These are phyloP conservation scores for Tetradesmus lagerheimii DNA, from an alignment of 139 green algal species.

Conservation along the genomic window DNA sequence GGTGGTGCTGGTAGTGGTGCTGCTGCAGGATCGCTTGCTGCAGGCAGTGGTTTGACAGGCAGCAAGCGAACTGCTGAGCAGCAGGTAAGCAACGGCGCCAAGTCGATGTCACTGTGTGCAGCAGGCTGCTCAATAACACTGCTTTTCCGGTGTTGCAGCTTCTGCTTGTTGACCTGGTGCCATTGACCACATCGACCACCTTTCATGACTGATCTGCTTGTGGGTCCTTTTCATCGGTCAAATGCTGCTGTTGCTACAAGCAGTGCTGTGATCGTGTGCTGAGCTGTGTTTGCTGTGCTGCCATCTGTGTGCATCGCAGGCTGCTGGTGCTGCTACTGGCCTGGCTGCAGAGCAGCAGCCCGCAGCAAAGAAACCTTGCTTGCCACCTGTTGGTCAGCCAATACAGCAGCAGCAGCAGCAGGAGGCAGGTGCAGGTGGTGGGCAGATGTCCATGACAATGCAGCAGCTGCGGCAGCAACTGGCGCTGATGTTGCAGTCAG, in stretches of 20 bases:
- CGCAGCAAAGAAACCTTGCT: not conserved
- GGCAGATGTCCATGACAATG: not conserved
- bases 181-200: too few species aligned
- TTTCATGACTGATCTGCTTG: too few species aligned
- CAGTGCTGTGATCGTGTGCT: too few species aligned
- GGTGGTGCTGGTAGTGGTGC: not conserved
- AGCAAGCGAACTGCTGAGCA: not conserved
- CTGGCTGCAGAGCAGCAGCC: not conserved
- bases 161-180: not conserved
- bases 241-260: too few species aligned
- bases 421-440: too few species aligned
- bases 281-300: too few species aligned
- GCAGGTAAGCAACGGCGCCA: not conserved
- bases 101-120: not conserved
- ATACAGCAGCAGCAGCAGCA: not conserved
- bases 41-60: not conserved
- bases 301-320: too few species aligned
- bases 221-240: too few species aligned
- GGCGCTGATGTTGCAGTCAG: not conserved
- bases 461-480: slow-evolving; percentile 9
- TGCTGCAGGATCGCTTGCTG: not conserved
- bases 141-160: not conserved
- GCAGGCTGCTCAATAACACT: not conserved
- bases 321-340: too few species aligned
- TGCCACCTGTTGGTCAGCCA: not conserved